Evolutionary conservation across 768 basidiomycete genomes (phyloP), one percentile per base, ranked within the genome.

Genomic region (Lactifluus piperatus): DNA sequence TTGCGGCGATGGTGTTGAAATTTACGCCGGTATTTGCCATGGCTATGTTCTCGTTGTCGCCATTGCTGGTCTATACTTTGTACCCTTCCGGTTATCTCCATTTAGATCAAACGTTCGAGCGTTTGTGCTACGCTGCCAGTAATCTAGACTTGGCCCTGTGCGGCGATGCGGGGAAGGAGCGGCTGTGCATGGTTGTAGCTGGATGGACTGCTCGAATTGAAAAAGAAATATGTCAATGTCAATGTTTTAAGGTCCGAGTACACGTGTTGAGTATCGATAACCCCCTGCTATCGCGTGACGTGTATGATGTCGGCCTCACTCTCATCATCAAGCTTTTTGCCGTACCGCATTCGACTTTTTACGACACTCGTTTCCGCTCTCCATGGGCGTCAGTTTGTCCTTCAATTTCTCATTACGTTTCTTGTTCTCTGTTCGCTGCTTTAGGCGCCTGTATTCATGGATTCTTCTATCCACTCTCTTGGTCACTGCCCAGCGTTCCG

Each of bases 91-190:
- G 20, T 10, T 26, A 52, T 52, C 45, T 44, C 60, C 60, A 52
- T 59, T 62, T 60, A n/a, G n/a, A n/a, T n/a, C n/a, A n/a, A n/a
- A n/a, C n/a, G n/a, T n/a, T n/a, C n/a, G n/a, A n/a, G n/a, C n/a
- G n/a, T n/a, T n/a, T n/a, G n/a, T n/a, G n/a, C n/a, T 34, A 13
- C 48, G 57, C 29, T 53, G 29, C 11, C 20, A 39, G 4, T 43
- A 18, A 18, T 51, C 27, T 43, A 45, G 36, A 13, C 36, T 53
- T 53, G 27, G 52, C 39, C 34, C 26, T 45, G 49, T 32, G 54
- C 60, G 55, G 60, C 55, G 32, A 51, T 41, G 54, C 44, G 54
- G 59, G 11, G 50, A 56, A 56, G 43, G 59, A 37, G 48, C 34
- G 54, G 54, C 45, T 16, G 53, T n/a, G 24, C 22, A 16, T 24